Evolutionary conservation across 164 flowering plant species (phyloP).

Genomic region (Cinnamomum chago): DNA sequence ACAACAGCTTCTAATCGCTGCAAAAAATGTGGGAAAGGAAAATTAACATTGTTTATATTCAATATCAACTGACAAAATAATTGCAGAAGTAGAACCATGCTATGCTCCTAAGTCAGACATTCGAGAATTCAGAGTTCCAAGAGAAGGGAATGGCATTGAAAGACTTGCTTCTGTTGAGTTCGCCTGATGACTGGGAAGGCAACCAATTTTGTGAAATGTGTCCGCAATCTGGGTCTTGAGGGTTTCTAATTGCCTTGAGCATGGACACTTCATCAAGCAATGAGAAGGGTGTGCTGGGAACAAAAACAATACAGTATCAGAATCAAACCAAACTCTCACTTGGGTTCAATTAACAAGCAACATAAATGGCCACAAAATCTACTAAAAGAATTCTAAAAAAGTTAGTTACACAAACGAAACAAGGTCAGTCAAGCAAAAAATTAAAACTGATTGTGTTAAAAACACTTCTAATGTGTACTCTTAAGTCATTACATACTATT

Average conservation of each 20-base stretch:
- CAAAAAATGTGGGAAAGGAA: neutral
- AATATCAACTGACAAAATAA: neutral
- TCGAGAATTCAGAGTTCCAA: constrained; percentile 8
- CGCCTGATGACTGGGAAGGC: neutral
- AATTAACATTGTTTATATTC: neutral
- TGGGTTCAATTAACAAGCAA: neutral
- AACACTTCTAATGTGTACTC: neutral
- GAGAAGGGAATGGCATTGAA: constrained; percentile 1
- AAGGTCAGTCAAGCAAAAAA: no score
- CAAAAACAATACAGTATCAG: neutral
- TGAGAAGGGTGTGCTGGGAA: constrained; percentile 29
- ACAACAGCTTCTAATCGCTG: neutral
- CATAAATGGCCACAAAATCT: no score
- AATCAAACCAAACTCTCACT: neutral
- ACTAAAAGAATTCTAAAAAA: no score
- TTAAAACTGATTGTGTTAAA: no score
- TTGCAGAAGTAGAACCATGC: neutral
- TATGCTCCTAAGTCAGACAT: neutral
- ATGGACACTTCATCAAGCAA: constrained; percentile 30
- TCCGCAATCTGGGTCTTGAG: constrained; percentile 1
- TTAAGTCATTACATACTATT: no score
- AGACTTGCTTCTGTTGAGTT: neutral
- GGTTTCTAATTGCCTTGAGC: constrained; percentile 22
- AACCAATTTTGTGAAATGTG: neutral
- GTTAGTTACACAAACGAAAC: no score